A percentile compares a stretch with the other conserved stretches of the same genome.
These are phyloP conservation scores for Colletotrichum tabaci DNA, from an alignment of 2,329 filamentous ascomycete species.

Conservation along the genomic window DNA sequence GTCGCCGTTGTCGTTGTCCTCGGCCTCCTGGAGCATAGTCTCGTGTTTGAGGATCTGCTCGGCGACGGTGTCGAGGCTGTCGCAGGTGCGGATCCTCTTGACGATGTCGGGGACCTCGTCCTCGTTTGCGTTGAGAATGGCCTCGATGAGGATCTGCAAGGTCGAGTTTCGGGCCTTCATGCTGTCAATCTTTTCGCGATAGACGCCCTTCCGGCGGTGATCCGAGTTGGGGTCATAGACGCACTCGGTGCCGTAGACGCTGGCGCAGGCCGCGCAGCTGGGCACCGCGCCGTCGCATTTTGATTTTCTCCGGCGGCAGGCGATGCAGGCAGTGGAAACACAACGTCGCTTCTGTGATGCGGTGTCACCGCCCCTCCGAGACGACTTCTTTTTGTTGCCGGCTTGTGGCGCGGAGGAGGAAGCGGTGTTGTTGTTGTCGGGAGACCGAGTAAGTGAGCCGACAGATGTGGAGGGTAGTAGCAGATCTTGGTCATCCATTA, in stretches of 20 bases:
- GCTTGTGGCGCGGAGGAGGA: constrained; percentile 27
- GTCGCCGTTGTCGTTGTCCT: constrained; percentile 58
- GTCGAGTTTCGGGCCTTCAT: constrained; percentile 90
- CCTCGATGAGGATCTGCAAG: constrained; percentile 91
- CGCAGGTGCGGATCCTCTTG: constrained; percentile 88
- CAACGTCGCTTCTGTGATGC: constrained; percentile 78
- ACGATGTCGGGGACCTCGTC: constrained; percentile 87
- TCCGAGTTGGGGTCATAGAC: constrained; percentile 97
- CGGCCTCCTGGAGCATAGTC: constrained; percentile 50
- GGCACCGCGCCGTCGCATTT: constrained; percentile 95
- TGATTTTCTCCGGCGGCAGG: constrained; percentile 83
- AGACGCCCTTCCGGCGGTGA: constrained; percentile 95
- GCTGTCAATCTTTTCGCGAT: constrained; percentile 92
- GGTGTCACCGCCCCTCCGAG: constrained; percentile 63
- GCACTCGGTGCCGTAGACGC: constrained; percentile 91
- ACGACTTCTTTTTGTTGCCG: constrained; percentile 63
- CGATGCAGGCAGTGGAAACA: constrained; percentile 88
- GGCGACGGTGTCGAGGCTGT: constrained; percentile 73
- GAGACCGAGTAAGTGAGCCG: constrained; percentile 13
- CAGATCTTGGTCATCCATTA: constrained; percentile 32
- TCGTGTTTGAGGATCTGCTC: constrained; percentile 67
- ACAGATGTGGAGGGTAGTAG: constrained; percentile 6
- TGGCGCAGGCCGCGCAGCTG: constrained; percentile 94
- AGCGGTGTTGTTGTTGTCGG: neutral
- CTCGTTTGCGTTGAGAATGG: constrained; percentile 91